Evolutionary conservation across 148 eudicot species (phyloP).

Genomic region (Rhododendron simsii): DNA sequence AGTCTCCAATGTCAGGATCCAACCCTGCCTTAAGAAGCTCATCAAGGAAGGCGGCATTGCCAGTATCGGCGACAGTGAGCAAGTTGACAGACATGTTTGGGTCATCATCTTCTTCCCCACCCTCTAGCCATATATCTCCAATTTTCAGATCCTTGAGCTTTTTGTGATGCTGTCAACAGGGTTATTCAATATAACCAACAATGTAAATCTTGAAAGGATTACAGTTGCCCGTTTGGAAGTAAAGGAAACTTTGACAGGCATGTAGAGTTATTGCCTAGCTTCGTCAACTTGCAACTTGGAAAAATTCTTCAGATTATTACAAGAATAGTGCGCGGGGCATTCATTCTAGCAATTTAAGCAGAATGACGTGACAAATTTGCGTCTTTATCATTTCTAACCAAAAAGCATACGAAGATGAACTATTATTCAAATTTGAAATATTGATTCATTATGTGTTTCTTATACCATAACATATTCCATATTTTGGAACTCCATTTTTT

Average conservation of each 20-base stretch:
- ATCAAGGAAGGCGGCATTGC: constrained; percentile 50
- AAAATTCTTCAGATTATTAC: not conserved
- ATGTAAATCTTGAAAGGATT: not conserved
- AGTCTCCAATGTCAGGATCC: constrained; percentile 43
- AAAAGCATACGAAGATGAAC: not conserved
- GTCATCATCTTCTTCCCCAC: constrained; percentile 40
- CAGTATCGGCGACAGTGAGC: constrained; percentile 41
- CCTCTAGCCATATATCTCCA: constrained; percentile 37
- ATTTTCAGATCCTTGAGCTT: constrained; percentile 44
- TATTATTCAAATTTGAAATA: not conserved
- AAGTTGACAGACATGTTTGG: constrained; percentile 43
- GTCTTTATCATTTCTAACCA: not conserved
- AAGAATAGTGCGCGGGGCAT: not conserved
- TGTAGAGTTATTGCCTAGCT: not conserved
- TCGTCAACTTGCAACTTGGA: not conserved
- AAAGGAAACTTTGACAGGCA: not conserved
- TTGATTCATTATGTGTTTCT: not conserved
- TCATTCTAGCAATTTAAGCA: not conserved
- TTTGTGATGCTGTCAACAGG: constrained; percentile 42
- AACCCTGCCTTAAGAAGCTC: constrained; percentile 48
- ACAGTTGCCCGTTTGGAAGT: not conserved
- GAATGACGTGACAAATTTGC: not conserved
- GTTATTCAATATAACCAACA: not conserved
- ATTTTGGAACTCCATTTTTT: not conserved
- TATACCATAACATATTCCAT: not conserved